Evolutionary conservation across 2,329 filamentous ascomycete species (phyloP).

Genomic region (Colletotrichum lindemuthianum): DNA sequence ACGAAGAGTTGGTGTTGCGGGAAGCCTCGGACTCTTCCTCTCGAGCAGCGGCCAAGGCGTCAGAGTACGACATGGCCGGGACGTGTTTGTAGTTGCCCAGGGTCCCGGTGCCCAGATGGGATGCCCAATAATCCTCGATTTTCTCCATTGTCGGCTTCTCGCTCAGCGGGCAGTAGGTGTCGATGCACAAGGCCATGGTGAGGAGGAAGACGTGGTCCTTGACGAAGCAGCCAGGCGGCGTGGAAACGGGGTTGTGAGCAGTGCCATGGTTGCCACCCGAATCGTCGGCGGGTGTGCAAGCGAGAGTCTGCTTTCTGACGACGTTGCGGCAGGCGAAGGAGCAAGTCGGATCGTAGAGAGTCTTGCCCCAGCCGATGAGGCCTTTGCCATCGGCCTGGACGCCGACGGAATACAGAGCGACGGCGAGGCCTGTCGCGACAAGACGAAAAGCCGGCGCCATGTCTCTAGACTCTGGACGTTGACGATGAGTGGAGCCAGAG

Average conservation of each 20-base stretch:
- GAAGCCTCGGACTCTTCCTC: constrained; percentile 37
- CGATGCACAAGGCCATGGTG: constrained; percentile 42
- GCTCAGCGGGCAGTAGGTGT: constrained; percentile 37
- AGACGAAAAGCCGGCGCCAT: background rate
- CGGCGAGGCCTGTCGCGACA: background rate
- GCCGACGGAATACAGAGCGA: background rate
- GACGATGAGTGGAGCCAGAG: background rate
- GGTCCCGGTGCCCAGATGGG: constrained; percentile 18
- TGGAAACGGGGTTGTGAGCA: constrained; percentile 34
- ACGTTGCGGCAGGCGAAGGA: constrained; percentile 42
- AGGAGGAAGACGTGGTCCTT: constrained; percentile 40
- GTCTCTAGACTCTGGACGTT: background rate
- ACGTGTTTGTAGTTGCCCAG: constrained; percentile 30
- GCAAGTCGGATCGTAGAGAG: constrained; percentile 40
- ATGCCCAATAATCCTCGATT: constrained; percentile 21
- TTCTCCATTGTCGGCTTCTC: background rate
- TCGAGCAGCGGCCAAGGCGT: constrained; percentile 29
- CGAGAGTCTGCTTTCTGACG: constrained; percentile 38
- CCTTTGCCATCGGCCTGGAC: constrained; percentile 21
- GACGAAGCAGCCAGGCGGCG: constrained; percentile 41
- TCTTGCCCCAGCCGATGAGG: constrained; percentile 34
- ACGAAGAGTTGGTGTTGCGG: constrained; percentile 12
- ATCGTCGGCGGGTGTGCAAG: constrained; percentile 36
- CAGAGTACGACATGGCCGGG: constrained; percentile 21
- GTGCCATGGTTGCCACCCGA: constrained; percentile 9